Evolutionary conservation across 805 yeast genomes (phyloP).

Genomic region (Candida oleophila): DNA sequence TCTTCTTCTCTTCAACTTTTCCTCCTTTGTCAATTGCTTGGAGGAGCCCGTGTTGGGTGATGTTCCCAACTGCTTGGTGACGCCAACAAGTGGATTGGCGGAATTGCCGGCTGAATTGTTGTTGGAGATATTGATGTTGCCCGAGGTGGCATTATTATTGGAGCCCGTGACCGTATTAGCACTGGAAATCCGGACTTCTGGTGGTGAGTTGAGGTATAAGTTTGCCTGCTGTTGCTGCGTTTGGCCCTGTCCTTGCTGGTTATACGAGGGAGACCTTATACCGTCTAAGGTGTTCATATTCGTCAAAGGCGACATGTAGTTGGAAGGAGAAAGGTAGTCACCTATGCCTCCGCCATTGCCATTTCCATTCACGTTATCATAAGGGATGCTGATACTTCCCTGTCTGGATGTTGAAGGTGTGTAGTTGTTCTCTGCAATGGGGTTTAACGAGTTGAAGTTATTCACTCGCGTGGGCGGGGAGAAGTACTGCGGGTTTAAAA

Average conservation of each 20-base stretch:
- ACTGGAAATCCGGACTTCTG: constrained; percentile 14
- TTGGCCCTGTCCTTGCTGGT: constrained; percentile 3
- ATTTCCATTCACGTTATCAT: constrained; percentile 7
- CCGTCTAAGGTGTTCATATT: constrained; percentile 30
- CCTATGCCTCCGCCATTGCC: neutral
- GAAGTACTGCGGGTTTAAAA: constrained; percentile 39
- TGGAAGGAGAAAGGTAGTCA: constrained; percentile 28
- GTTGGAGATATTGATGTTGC: constrained; percentile 23
- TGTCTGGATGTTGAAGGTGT: constrained; percentile 29
- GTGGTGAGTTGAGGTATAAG: constrained; percentile 39
- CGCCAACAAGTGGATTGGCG: constrained; percentile 1
- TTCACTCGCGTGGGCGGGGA: constrained; percentile 32
- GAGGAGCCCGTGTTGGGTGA: constrained; percentile 28
- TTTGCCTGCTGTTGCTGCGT: constrained; percentile 9
- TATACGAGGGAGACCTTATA: constrained; percentile 31
- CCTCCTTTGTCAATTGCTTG: constrained; percentile 55
- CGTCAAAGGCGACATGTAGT: constrained; percentile 31
- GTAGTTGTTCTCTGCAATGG: constrained; percentile 29
- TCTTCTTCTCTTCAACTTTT: constrained; percentile 71
- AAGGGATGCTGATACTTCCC: constrained; percentile 31
- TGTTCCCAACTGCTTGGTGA: constrained; percentile 21
- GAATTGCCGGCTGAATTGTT: constrained; percentile 9
- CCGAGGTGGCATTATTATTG: neutral
- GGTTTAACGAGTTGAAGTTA: constrained; percentile 26
- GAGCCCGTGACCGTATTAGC: neutral